phyloP scores from a whole-genome alignment of 495 filamentous ascomycete species.

The Penicillium waksmanii region DNA sequence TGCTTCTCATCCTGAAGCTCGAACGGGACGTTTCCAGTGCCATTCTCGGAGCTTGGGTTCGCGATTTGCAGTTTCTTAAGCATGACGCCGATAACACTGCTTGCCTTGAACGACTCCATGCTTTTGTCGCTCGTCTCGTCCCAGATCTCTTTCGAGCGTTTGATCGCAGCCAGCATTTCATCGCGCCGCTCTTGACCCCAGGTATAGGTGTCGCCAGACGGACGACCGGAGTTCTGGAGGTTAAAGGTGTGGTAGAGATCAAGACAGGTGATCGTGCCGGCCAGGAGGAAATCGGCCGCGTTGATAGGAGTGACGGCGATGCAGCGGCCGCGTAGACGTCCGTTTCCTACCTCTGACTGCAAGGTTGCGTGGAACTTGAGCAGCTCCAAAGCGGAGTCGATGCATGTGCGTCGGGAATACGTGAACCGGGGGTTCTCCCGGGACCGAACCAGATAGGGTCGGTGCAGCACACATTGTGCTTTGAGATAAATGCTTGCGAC shows the following conservation, averaged over 20 bases:
- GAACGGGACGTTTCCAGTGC: slow-evolving; percentile 26
- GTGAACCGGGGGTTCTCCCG: slow-evolving; percentile 80
- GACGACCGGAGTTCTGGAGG: slow-evolving; percentile 39
- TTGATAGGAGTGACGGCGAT: slow-evolving; percentile 78
- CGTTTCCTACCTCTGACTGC: slow-evolving; percentile 71
- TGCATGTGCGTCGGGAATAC: slow-evolving; percentile 81
- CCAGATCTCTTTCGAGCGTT: slow-evolving; percentile 78
- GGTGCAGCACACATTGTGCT: slow-evolving; percentile 83
- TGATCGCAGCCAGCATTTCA: slow-evolving; percentile 75
- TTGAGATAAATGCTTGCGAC: slow-evolving; percentile 92
- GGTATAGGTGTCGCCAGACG: slow-evolving; percentile 59
- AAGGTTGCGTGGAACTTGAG: slow-evolving; percentile 77
- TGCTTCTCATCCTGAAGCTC: slow-evolving; percentile 52
- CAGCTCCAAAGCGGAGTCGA: slow-evolving; percentile 83
- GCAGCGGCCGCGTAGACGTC: slow-evolving; percentile 71
- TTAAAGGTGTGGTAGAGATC: slow-evolving; percentile 63
- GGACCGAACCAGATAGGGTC: slow-evolving; percentile 78
- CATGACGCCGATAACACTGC: slow-evolving; percentile 76
- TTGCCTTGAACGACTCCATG: slow-evolving; percentile 89
- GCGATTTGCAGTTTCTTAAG: slow-evolving; percentile 67
- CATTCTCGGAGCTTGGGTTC: slow-evolving; percentile 30
- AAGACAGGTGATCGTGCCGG: slow-evolving; percentile 85
- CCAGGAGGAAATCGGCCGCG: slow-evolving; percentile 83
- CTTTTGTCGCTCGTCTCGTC: slow-evolving; percentile 70
- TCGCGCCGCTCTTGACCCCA: slow-evolving; percentile 72